A percentile compares a stretch with the other conserved stretches of the same genome.
Conservation (phyloP, 1,284 basidiomycete species). For the Neolentinus lepideus region DNA sequence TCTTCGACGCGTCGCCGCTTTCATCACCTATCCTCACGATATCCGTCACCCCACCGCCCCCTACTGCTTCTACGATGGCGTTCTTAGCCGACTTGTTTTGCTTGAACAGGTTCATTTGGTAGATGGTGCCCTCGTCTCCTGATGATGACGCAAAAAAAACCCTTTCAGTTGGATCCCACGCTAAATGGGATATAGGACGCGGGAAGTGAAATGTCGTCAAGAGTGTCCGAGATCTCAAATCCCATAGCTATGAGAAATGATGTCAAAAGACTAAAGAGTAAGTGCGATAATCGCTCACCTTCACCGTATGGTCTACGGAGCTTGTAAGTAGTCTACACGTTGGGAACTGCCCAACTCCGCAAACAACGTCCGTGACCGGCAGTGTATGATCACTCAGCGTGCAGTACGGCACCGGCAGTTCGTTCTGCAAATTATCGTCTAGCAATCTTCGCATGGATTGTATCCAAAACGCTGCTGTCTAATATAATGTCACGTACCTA, state of each 20-base stretch:
- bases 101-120: constrained; percentile 78
- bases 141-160: constrained; percentile 79
- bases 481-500: constrained; percentile 44
- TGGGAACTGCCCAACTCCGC: constrained; percentile 78
- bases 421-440: constrained; percentile 62
- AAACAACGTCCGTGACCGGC: constrained; percentile 75
- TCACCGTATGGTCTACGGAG: constrained; percentile 88
- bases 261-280: constrained; percentile 2
- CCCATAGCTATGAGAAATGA: constrained; percentile 61
- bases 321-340: constrained; percentile 74
- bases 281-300: constrained; percentile 40
- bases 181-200: constrained; percentile 57
- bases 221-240: constrained; percentile 66
- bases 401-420: constrained; percentile 71
- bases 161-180: constrained; percentile 81
- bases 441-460: constrained; percentile 41
- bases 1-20: constrained; percentile 32
- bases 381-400: constrained; percentile 89
- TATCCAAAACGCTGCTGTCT: neutral
- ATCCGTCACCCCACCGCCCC: constrained; percentile 66
- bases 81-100: constrained; percentile 29
- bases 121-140: constrained; percentile 51
- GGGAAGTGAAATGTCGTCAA: constrained; percentile 87
- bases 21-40: constrained; percentile 58
- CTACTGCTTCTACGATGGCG: constrained; percentile 61